Base-by-base conservation (phyloP, 1,284 basidiomycete genomes). In the Malassezia dermatis region DNA sequence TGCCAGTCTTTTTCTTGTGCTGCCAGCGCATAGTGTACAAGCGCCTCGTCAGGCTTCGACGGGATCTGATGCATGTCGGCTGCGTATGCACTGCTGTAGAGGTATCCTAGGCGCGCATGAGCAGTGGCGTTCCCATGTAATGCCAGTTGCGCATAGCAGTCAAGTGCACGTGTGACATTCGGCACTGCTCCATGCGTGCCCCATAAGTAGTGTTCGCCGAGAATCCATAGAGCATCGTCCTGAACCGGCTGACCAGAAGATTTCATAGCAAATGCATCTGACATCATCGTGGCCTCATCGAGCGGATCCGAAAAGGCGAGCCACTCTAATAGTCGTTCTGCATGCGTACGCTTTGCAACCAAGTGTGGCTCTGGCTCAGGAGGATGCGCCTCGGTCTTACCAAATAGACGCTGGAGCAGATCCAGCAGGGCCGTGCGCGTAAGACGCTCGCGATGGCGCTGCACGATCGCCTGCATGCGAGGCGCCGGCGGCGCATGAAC, bases 1-100 rank as follows among this genome's bases (percentile, higher is more conserved):
- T 86, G 84, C 62, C 84, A 82, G 75, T 91, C 81, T 0, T 86
- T 88, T 15, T 86, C 85, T 51, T 89, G 83, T 2, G 89, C 90
- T 2, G 89, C 85, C 69, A 96, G 91, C 0, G 89, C 93, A 73
- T 91, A 89, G 73, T 95, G 88, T 0, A 96, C 78, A 55, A 93
- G 83, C 0, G 93, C 88, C 75, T 84, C 66, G 21, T 57, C 54
- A 1, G 11, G 28, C 8, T 6, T 31, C 15, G 17, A 8, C 24
- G 31, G 24, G 7, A 27, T 17, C 17, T 50, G 30, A n/a, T 39
- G 19, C 51, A 56, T 30, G 3, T 39, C 13, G 2, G n/a, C 30
- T 8, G 41, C 6, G 19, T 49, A 34, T 6, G 47, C 26, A 39
- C 64, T 64, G 37, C 64, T 62, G 53, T 70, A 60, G 17, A 73